Evolutionary conservation across 306 rosid genomes (phyloP), one percentile per base, ranked within the genome.

Genomic region (Ziziphus jujuba): DNA sequence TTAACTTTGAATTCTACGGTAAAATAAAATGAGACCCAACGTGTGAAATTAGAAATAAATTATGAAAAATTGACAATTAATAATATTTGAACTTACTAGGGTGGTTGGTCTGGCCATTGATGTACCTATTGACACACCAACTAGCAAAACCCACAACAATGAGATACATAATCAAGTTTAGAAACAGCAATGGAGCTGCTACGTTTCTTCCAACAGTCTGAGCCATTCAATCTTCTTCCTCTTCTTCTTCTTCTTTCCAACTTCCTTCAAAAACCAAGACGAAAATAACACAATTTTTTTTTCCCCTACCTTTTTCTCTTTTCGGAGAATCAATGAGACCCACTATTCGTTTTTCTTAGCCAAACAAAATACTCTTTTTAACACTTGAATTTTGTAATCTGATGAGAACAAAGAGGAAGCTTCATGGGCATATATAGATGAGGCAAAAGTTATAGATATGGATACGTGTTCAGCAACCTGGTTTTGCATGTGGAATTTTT

Each of bases 61-160:
- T 47, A 2, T 47, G 17, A 47, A 47, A 13, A 47, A 9, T 8
- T 14, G 16, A 44, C 49, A 44, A 6, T 7, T 44, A 17, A 25
- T 0, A n/a, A 25, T 21, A 24, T 36, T 3, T 34, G 13, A 10
- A 69, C 81, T 78, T 83, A 90, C 98, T 87, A 0, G 97, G 96
- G 79, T 90, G 97, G 61, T 86, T 45, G 47, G 90, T 93, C 67
- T 85, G 89, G 91, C 96, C 95, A 77, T 93, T 88, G 89, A 93
- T 93, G 66, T 66, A 77, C 80, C 49, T 77, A 65, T 93, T 88
- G 56, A 90, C 66, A 50, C 95, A 83, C 98, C 97, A 93, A 74
- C 98, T 86, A 62, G 91, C 81, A 74, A 90, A 93, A 15, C 97
- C 97, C 5, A 93, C 67, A 21, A 90, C 88, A 59, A 90, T 80